A percentile compares a stretch with the other conserved stretches of the same genome.
Evolutionary conservation across 441 rosid genomes (phyloP).

Genomic region (Gossypium gossypioides): DNA sequence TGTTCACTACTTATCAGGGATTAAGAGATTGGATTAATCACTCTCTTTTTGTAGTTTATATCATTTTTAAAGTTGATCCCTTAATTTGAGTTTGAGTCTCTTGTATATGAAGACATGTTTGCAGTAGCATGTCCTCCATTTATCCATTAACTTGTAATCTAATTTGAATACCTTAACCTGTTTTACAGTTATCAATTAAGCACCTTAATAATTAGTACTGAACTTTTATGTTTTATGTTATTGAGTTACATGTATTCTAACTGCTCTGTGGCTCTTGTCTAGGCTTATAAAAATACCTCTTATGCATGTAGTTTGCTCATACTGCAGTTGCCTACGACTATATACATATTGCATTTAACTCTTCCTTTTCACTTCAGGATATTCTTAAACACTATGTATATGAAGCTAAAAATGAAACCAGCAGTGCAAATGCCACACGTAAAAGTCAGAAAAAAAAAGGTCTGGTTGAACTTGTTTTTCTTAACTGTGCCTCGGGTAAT

Average conservation of each 20-base stretch:
- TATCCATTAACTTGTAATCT: neutral
- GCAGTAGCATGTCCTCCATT: neutral
- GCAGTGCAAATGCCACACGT: slow-evolving; percentile 14
- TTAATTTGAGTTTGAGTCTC: neutral
- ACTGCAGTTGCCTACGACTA: slow-evolving; percentile 1
- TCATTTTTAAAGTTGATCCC: neutral
- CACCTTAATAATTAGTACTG: neutral
- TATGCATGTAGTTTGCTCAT: neutral
- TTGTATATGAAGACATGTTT: neutral
- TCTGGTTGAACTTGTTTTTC: slow-evolving; percentile 20
- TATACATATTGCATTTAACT: slow-evolving; percentile 2
- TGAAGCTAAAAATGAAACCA: slow-evolving; percentile 36
- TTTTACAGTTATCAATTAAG: neutral
- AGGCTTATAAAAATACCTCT: neutral
- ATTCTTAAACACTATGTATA: slow-evolving; percentile 17
- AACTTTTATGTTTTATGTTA: neutral
- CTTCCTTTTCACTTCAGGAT: slow-evolving; percentile 34
- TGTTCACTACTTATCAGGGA: slow-evolving; percentile 2
- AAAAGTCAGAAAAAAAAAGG: slow-evolving; percentile 32
- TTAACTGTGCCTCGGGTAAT: slow-evolving; percentile 5
- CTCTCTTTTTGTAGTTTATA: neutral
- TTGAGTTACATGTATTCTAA: neutral
- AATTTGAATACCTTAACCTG: neutral
- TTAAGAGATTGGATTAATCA: neutral
- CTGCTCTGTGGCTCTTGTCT: neutral